phyloP scores from a whole-genome alignment of 345 rosid genomes.

The Eucalyptus cladocalyx region DNA sequence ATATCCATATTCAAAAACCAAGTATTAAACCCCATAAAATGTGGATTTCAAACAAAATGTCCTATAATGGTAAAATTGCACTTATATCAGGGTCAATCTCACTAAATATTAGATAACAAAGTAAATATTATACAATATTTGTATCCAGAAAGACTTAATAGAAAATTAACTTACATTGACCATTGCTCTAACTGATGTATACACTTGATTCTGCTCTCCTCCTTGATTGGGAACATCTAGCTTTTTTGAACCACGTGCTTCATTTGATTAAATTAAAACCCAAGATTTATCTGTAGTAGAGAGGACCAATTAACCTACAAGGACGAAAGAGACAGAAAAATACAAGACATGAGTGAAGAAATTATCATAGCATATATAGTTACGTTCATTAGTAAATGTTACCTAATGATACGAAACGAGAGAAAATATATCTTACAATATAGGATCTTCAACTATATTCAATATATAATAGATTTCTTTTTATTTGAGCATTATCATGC shows the following conservation, averaged over 20 bases:
- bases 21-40: neutral
- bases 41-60: neutral
- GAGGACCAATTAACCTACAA: neutral
- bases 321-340: neutral
- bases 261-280: neutral
- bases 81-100: neutral
- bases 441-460: neutral
- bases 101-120: neutral
- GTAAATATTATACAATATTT: neutral
- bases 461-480: neutral
- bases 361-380: neutral
- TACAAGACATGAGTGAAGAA: neutral
- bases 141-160: neutral
- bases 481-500: neutral
- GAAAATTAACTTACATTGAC: neutral
- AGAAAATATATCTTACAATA: neutral
- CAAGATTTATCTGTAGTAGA: neutral
- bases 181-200: neutral
- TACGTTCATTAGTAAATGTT: fast-evolving
- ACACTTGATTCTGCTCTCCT: neutral
- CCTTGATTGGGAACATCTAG: neutral
- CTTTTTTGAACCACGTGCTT: neutral
- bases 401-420: neutral
- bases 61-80: neutral
- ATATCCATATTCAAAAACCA: neutral